Evolutionary conservation across 2,329 filamentous ascomycete genomes (phyloP).

Genomic region (Thelonectria olida): DNA sequence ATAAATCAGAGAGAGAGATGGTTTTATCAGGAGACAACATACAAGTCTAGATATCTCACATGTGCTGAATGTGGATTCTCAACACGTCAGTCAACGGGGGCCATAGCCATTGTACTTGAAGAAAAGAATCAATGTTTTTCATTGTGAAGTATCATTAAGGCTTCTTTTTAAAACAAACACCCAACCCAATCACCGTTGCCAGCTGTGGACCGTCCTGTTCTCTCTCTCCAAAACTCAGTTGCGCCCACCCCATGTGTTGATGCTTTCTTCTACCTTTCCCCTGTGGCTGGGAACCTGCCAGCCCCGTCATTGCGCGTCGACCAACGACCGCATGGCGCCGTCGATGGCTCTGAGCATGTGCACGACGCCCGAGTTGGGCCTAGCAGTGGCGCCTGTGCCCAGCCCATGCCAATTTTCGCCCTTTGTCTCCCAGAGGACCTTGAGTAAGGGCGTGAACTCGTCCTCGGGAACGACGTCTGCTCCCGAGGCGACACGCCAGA

Average conservation of each 20-base stretch:
- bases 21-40: too few species aligned
- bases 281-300: constrained; percentile 26
- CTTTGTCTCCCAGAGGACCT: constrained; percentile 55
- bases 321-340: constrained; percentile 52
- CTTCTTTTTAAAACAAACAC: constrained; percentile 30
- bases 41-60: too few species aligned
- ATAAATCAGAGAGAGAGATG: not conserved
- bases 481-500: constrained; percentile 48
- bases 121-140: constrained; percentile 30
- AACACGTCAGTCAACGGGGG: too few species aligned
- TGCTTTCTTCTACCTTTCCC: constrained; percentile 31
- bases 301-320: constrained; percentile 14
- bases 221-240: constrained; percentile 23
- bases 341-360: constrained; percentile 60
- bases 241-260: not conserved
- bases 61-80: too few species aligned
- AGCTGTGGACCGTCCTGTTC: constrained; percentile 29
- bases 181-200: constrained; percentile 32
- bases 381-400: constrained; percentile 56
- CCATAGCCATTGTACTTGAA: too few species aligned
- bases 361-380: constrained; percentile 50
- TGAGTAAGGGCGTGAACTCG: constrained; percentile 51
- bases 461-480: constrained; percentile 38
- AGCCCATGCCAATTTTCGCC: constrained; percentile 60
- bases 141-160: constrained; percentile 45